Evolutionary conservation across 2,329 filamentous ascomycete genomes (phyloP).

Genomic region (Aspergillus japonicus): DNA sequence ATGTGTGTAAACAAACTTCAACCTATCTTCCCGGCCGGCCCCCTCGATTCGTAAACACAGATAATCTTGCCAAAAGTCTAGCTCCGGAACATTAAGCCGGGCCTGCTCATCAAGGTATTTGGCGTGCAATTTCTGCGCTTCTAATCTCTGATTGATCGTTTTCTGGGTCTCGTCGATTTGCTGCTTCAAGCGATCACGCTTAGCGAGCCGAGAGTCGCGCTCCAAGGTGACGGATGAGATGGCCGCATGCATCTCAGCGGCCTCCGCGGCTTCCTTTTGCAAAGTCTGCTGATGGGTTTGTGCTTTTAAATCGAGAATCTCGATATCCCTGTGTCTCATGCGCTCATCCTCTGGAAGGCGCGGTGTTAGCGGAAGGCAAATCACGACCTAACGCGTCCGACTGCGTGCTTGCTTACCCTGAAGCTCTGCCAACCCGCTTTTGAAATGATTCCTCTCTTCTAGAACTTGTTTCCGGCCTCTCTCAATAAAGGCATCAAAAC

Average conservation of each 20-base stretch:
- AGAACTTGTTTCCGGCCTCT: slow-evolving; percentile 83
- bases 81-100: slow-evolving; percentile 85
- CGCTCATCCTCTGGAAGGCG: slow-evolving; percentile 73
- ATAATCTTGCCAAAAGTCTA: slow-evolving; percentile 94
- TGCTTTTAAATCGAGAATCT: slow-evolving; percentile 64
- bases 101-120: slow-evolving; percentile 77
- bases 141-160: slow-evolving; percentile 45
- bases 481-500: slow-evolving; percentile 93
- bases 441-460: slow-evolving; percentile 92
- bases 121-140: slow-evolving; percentile 53
- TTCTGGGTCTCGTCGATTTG: slow-evolving; percentile 55
- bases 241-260: slow-evolving; percentile 60
- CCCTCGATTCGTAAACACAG: slow-evolving; percentile 88
- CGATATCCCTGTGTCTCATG: slow-evolving; percentile 83
- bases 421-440: slow-evolving; percentile 82
- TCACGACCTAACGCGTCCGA: neutral
- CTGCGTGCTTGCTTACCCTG: slow-evolving; percentile 62
- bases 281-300: slow-evolving; percentile 56
- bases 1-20: slow-evolving; percentile 88
- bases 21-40: slow-evolving; percentile 74
- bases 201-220: slow-evolving; percentile 54
- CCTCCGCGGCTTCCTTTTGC: slow-evolving; percentile 61
- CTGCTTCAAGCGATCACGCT: slow-evolving; percentile 55
- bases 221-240: slow-evolving; percentile 58
- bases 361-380: slow-evolving; percentile 2